Evolutionary conservation across 306 rosid genomes (phyloP).

Genomic region (Hippophae rhamnoides): DNA sequence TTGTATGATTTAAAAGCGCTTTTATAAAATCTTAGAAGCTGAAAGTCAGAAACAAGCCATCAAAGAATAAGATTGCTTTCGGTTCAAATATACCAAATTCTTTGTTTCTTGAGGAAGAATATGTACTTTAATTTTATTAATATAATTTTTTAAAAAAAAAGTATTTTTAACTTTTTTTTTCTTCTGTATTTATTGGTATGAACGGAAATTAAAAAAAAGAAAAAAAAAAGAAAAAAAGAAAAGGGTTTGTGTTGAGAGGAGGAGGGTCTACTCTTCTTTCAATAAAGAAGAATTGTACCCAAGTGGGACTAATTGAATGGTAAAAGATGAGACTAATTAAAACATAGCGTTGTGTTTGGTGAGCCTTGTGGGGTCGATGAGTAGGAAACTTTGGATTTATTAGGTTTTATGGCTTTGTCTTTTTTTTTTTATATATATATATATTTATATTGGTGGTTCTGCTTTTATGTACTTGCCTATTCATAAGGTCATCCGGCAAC

Average conservation of each 20-base stretch:
- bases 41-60: too few species aligned
- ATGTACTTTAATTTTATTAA: neutral
- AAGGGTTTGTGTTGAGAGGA: neutral
- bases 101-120: neutral
- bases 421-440: constrained; percentile 9
- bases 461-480: neutral
- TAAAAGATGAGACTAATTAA: constrained; percentile 22
- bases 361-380: constrained; percentile 28
- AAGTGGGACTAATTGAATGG: constrained; percentile 18
- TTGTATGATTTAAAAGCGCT: too few species aligned
- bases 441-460: constrained; percentile 20
- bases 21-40: too few species aligned
- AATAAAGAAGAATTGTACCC: constrained; percentile 23
- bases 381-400: constrained; percentile 28
- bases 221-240: neutral
- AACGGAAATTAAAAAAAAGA: neutral
- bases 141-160: neutral
- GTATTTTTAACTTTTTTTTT: neutral
- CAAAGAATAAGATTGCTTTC: too few species aligned
- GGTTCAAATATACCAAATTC: too few species aligned
- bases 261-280: constrained; percentile 20
- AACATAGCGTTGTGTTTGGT: constrained; percentile 28
- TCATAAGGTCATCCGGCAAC: too few species aligned
- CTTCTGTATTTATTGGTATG: neutral
- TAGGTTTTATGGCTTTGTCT: constrained; percentile 19